Conservation (phyloP, 2,329 filamentous ascomycete genomes). For the Colletotrichum cereale region DNA sequence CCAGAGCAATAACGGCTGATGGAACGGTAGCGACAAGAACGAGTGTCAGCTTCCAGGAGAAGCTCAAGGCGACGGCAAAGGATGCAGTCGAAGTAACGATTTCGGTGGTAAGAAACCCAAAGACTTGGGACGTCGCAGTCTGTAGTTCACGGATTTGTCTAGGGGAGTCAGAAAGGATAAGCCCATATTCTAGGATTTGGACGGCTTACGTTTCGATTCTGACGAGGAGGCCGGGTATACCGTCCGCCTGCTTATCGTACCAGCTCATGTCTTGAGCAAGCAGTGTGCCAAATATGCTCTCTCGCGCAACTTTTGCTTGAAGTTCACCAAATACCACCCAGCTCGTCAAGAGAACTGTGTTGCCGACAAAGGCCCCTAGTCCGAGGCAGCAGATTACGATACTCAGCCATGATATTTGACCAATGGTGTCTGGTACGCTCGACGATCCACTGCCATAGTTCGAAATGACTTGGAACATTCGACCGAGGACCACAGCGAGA, state of each 20-base stretch:
- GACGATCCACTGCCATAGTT: slow-evolving; percentile 70
- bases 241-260: slow-evolving; percentile 82
- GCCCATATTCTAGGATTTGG: background rate
- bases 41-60: slow-evolving; percentile 86
- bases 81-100: slow-evolving; percentile 74
- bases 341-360: slow-evolving; percentile 73
- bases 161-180: slow-evolving; percentile 32
- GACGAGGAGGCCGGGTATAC: slow-evolving; percentile 77
- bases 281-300: slow-evolving; percentile 71
- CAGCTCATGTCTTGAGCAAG: slow-evolving; percentile 72
- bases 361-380: slow-evolving; percentile 73
- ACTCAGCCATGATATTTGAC: slow-evolving; percentile 70
- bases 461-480: slow-evolving; percentile 79
- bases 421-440: slow-evolving; percentile 63
- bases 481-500: slow-evolving; percentile 78
- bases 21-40: slow-evolving; percentile 82
- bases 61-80: slow-evolving; percentile 79
- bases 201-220: slow-evolving; percentile 77
- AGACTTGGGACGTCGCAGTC: slow-evolving; percentile 80
- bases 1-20: slow-evolving; percentile 71
- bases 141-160: slow-evolving; percentile 89
- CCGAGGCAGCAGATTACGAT: slow-evolving; percentile 74
- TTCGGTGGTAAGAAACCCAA: slow-evolving; percentile 78
- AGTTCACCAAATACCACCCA: slow-evolving; percentile 87
- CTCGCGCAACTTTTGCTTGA: slow-evolving; percentile 76